These are phyloP conservation scores for Cetraspora pellucida DNA, from an alignment of 192 early-diverging fungal species.

Conservation along the genomic window DNA sequence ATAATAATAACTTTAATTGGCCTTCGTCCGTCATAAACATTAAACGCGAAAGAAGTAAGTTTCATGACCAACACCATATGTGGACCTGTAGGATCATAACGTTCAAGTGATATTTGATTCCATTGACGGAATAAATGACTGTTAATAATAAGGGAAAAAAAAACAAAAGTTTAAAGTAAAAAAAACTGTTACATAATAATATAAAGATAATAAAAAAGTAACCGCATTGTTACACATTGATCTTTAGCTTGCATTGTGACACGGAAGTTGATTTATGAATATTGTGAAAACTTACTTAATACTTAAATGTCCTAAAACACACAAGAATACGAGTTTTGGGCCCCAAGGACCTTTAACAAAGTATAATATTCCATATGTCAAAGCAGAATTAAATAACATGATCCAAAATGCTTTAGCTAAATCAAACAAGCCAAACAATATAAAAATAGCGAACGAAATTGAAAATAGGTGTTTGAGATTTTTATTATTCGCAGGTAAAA, in stretches of 20 bases:
- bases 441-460: constrained; percentile 53
- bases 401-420: constrained; percentile 61
- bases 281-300: constrained; percentile 50
- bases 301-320: constrained; percentile 69
- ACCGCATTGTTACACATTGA: not conserved
- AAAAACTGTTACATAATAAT: not conserved
- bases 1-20: constrained; percentile 37
- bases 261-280: not conserved
- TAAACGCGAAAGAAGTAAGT: constrained; percentile 84
- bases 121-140: constrained; percentile 57
- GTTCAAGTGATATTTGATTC: constrained; percentile 48
- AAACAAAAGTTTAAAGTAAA: not conserved
- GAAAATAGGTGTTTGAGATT: constrained; percentile 60
- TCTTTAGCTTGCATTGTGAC: not conserved
- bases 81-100: constrained; percentile 85
- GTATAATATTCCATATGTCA: constrained; percentile 57
- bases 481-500: constrained; percentile 51
- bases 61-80: constrained; percentile 97
- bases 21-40: constrained; percentile 74
- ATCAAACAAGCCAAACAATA: constrained; percentile 58
- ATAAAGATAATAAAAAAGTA: constrained; percentile 23
- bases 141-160: constrained; percentile 15
- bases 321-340: constrained; percentile 61
- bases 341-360: constrained; percentile 47
- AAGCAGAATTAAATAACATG: constrained; percentile 51